A percentile compares a stretch with the other conserved stretches of the same genome.
Evolutionary conservation across 140 eudicot species (phyloP).

Genomic region (Stevia rebaudiana): DNA sequence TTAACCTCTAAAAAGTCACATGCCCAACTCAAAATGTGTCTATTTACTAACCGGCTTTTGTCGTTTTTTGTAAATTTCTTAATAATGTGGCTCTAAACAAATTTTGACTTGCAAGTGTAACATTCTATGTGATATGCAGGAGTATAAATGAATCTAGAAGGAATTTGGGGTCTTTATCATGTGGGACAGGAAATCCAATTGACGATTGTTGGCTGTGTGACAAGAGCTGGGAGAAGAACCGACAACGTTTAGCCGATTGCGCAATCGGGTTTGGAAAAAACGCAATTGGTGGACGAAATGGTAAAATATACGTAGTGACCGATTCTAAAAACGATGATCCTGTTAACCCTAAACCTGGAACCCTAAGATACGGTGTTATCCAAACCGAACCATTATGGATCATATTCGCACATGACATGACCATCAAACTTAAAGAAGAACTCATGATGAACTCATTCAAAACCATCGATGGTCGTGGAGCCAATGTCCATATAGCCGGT

Average conservation of each 20-base stretch:
- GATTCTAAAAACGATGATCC: slow-evolving; percentile 59
- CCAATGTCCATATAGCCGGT: slow-evolving; percentile 56
- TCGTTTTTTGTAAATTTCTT: no score
- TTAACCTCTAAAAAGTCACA: no score
- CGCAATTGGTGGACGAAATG: slow-evolving; percentile 65
- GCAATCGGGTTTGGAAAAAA: slow-evolving; percentile 64
- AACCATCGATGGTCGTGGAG: slow-evolving; percentile 75
- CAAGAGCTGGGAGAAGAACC: slow-evolving; percentile 55
- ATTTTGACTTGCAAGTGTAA: background rate
- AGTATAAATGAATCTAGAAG: slow-evolving; percentile 52
- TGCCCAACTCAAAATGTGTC: no score
- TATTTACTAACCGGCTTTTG: no score
- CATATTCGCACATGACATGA: slow-evolving; percentile 62
- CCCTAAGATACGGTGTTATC: slow-evolving; percentile 53
- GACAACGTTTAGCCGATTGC: slow-evolving; percentile 60
- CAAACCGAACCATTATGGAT: slow-evolving; percentile 73
- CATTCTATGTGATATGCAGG: slow-evolving; percentile 27
- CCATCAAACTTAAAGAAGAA: slow-evolving; percentile 51
- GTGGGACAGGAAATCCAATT: slow-evolving; percentile 73
- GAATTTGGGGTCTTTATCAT: slow-evolving; percentile 50
- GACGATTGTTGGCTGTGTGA: slow-evolving; percentile 83
- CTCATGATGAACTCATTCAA: slow-evolving; percentile 60
- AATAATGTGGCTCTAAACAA: no score
- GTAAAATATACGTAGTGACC: slow-evolving; percentile 54
- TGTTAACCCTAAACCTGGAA: slow-evolving; percentile 62